Evolutionary conservation across 2,329 filamentous ascomycete species (phyloP).

Genomic region (Claviceps monticola): DNA sequence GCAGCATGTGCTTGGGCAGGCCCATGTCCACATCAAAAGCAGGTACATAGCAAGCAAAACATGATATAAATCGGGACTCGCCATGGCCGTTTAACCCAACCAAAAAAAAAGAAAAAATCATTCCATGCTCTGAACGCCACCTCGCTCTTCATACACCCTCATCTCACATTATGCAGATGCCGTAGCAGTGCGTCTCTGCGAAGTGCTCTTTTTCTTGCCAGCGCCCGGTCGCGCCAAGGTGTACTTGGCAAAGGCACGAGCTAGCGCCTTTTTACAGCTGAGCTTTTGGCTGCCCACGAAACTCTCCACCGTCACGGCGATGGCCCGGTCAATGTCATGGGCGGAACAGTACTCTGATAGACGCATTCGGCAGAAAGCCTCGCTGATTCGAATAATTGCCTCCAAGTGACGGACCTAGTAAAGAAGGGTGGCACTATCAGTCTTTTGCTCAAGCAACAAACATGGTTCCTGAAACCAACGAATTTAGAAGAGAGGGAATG

Average conservation of each 20-base stretch:
- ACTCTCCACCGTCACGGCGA: constrained; percentile 89
- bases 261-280: constrained; percentile 91
- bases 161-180: background rate
- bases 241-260: constrained; percentile 93
- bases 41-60: too few relatives aligned
- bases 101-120: background rate
- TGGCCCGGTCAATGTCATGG: constrained; percentile 89
- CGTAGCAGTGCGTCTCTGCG: constrained; percentile 1
- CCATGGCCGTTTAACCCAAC: background rate
- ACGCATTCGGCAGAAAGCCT: constrained; percentile 94
- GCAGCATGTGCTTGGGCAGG: too few relatives aligned
- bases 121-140: background rate
- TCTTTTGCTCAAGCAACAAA: constrained; percentile 1
- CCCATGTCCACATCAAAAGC: too few relatives aligned
- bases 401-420: constrained; percentile 87
- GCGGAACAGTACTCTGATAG: constrained; percentile 88
- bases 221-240: constrained; percentile 42
- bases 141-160: background rate
- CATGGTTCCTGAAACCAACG: background rate
- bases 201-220: constrained; percentile 10
- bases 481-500: background rate
- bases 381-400: constrained; percentile 90
- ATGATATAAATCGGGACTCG: too few relatives aligned
- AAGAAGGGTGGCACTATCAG: background rate
- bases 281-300: constrained; percentile 96